These are phyloP conservation scores for Xanthoparmelia taractica DNA, from an alignment of 495 filamentous ascomycete species.

Conservation along the genomic window DNA sequence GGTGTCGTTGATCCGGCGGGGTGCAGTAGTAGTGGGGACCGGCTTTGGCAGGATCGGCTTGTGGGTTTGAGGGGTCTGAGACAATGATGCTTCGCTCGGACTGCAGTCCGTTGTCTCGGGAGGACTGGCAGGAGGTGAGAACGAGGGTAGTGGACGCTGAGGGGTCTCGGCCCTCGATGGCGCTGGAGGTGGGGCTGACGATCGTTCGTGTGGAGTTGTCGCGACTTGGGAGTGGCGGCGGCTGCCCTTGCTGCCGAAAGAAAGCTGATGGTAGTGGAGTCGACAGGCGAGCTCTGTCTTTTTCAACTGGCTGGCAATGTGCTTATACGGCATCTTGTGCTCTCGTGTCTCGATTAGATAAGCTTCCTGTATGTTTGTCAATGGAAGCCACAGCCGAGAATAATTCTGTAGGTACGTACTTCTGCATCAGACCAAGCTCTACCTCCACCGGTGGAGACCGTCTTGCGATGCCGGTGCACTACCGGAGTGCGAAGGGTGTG, in stretches of 20 bases:
- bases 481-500: slow-evolving; percentile 18
- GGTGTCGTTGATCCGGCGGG: slow-evolving; percentile 20
- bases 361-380: slow-evolving; percentile 51
- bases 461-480: slow-evolving; percentile 44
- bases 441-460: slow-evolving; percentile 60
- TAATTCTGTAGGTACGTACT: slow-evolving; percentile 39
- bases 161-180: slow-evolving; percentile 22
- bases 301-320: slow-evolving; percentile 73
- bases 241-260: slow-evolving; percentile 67
- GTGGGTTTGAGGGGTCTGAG: slow-evolving; percentile 31
- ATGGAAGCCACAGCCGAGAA: slow-evolving; percentile 1
- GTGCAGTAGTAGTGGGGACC: slow-evolving; percentile 38
- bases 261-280: slow-evolving; percentile 76
- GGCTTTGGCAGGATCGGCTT: slow-evolving; percentile 56
- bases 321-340: slow-evolving; percentile 85
- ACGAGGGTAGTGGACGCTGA: slow-evolving; percentile 30
- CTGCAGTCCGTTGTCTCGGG: slow-evolving; percentile 33
- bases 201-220: slow-evolving; percentile 41
- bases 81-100: neutral
- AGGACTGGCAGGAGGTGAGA: slow-evolving; percentile 40
- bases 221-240: slow-evolving; percentile 59
- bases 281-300: slow-evolving; percentile 82
- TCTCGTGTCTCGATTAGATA: slow-evolving; percentile 75
- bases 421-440: slow-evolving; percentile 73
- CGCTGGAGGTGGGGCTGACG: slow-evolving; percentile 25